These are phyloP conservation scores for Amphicarpaea edgeworthii DNA, from an alignment of 306 rosid species.

Conservation along the genomic window DNA sequence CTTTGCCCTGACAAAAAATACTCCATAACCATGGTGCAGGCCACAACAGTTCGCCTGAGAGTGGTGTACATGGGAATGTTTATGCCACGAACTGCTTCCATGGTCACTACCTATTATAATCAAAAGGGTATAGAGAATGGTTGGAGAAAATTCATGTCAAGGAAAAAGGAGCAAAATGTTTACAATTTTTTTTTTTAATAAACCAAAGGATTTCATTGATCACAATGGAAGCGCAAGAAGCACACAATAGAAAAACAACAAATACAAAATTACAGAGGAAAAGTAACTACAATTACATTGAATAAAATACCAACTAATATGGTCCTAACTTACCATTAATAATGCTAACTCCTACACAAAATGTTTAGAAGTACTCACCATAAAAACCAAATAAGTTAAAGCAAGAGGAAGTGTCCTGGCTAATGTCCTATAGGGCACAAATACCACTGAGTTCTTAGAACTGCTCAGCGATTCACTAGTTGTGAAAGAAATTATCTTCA, in stretches of 20 bases:
- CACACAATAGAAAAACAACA: too few relatives aligned
- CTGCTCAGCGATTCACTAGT: constrained; percentile 47
- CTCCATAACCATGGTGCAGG: constrained; percentile 74
- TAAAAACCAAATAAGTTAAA: constrained; percentile 64
- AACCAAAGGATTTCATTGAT: too few relatives aligned
- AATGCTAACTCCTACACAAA: too few relatives aligned
- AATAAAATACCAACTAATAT: too few relatives aligned
- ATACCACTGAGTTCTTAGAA: constrained; percentile 51
- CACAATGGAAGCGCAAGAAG: too few relatives aligned
- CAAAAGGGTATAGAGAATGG: background rate
- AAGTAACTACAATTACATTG: too few relatives aligned
- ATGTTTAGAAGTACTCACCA: constrained; percentile 58
- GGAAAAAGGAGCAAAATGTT: background rate
- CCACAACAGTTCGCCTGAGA: constrained; percentile 74
- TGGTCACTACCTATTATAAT: constrained; percentile 67
- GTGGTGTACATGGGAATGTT: constrained; percentile 82
- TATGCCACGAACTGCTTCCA: constrained; percentile 80
- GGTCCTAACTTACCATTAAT: too few relatives aligned
- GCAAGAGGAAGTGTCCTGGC: constrained; percentile 71
- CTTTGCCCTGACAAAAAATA: constrained; percentile 60
- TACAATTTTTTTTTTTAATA: too few relatives aligned
- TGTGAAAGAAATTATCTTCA: constrained; percentile 71
- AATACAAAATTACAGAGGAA: too few relatives aligned
- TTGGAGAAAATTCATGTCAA: constrained; percentile 24
- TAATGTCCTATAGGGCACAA: constrained; percentile 59